Percentiles rank a stretch among this genome's conserved stretches.
phyloP scores from a whole-genome alignment of 495 filamentous ascomycete genomes.

The Aspergillus diversus region DNA sequence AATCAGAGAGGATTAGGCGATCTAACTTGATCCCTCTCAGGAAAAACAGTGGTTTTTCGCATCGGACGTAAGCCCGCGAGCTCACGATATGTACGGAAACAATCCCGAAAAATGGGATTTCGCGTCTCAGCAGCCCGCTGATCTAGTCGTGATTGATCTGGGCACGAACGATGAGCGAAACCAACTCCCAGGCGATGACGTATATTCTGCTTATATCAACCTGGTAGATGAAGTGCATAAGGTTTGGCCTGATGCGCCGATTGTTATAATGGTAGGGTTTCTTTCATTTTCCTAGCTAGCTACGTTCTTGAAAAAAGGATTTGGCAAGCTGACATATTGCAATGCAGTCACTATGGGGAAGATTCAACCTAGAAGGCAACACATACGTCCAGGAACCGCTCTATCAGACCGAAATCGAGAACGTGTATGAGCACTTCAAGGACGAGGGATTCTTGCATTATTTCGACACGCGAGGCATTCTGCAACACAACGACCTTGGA shows the following conservation, averaged over 20 bases:
- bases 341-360: conserved; percentile 63
- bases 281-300: not conserved
- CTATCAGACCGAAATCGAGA: conserved; percentile 56
- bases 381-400: conserved; percentile 52
- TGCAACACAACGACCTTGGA: conserved; percentile 71
- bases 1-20: too few relatives aligned
- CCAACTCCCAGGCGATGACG: conserved; percentile 54
- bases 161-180: conserved; percentile 72
- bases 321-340: not conserved
- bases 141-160: conserved; percentile 68
- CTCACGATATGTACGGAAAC: conserved; percentile 52
- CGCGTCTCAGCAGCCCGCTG: conserved; percentile 56
- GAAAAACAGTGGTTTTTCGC: conserved; percentile 68
- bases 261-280: conserved; percentile 60
- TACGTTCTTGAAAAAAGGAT: not conserved
- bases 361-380: conserved; percentile 57
- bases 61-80: conserved; percentile 58
- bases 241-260: conserved; percentile 62
- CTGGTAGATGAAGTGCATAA: conserved; percentile 63
- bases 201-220: conserved; percentile 58
- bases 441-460: conserved; percentile 62
- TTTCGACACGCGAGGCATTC: conserved; percentile 67
- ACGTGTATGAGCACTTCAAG: conserved; percentile 62
- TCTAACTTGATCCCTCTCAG: conserved; percentile 25
- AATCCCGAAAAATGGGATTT: conserved; percentile 64